Evolutionary conservation across 257 asterid genomes (phyloP).

Genomic region (Galeopsis tetrahit): DNA sequence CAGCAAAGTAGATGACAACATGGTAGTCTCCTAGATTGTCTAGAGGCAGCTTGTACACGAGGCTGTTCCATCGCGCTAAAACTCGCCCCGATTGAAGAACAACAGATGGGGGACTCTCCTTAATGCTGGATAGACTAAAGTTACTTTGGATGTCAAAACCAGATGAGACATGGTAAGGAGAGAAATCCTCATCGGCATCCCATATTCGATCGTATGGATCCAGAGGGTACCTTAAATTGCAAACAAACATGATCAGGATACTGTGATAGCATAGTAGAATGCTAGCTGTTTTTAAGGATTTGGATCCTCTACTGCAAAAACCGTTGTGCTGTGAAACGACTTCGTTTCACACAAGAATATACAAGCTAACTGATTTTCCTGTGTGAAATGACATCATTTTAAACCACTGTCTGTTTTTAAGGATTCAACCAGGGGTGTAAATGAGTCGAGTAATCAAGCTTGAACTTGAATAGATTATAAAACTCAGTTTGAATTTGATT

Average conservation of each 20-base stretch:
- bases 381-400: not conserved
- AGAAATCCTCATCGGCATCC: slow-evolving; percentile 88
- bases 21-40: slow-evolving; percentile 76
- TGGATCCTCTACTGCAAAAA: not conserved
- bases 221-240: slow-evolving; percentile 70
- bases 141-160: slow-evolving; percentile 64
- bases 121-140: slow-evolving; percentile 59
- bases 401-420: not conserved
- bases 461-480: too few species aligned
- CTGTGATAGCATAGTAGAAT: not conserved
- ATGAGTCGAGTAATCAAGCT: not conserved
- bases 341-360: not conserved
- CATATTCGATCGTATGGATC: slow-evolving; percentile 86
- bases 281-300: not conserved
- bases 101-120: slow-evolving; percentile 74
- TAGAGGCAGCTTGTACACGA: slow-evolving; percentile 68
- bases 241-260: not conserved
- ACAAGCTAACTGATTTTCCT: not conserved
- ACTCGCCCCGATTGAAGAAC: slow-evolving; percentile 88
- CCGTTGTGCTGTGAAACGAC: not conserved
- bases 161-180: slow-evolving; percentile 82
- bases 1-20: slow-evolving; percentile 89
- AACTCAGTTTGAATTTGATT: too few species aligned
- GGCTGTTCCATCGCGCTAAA: slow-evolving; percentile 72
- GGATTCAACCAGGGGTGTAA: not conserved